phyloP scores from a whole-genome alignment of 2,329 filamentous ascomycete species.

The Venturia pyrina region DNA sequence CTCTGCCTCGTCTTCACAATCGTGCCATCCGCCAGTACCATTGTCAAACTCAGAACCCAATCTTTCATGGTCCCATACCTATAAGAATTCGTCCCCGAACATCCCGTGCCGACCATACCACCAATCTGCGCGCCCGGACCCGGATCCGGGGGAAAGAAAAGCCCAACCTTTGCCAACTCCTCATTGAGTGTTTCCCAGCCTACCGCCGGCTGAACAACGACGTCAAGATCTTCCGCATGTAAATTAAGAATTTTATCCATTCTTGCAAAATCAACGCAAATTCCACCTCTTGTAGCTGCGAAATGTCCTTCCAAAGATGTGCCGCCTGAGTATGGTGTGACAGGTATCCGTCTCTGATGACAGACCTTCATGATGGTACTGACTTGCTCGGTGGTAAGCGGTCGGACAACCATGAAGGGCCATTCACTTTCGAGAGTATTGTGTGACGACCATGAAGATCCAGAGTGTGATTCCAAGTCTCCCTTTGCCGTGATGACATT shows the following conservation, averaged over 20 bases:
- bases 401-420: conserved; percentile 61
- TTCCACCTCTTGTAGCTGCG: conserved; percentile 68
- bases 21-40: conserved; percentile 83
- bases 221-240: conserved; percentile 58
- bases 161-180: conserved; percentile 55
- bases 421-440: conserved; percentile 30
- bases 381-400: conserved; percentile 69
- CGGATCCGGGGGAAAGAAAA: conserved; percentile 89
- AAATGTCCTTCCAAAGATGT: conserved; percentile 87
- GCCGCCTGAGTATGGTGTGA: conserved; percentile 78
- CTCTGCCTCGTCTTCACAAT: conserved; percentile 82
- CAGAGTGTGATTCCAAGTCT: conserved; percentile 47
- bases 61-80: conserved; percentile 92
- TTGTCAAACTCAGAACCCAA: conserved; percentile 79
- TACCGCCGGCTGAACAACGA: conserved; percentile 54
- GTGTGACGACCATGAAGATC: conserved; percentile 55
- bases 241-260: conserved; percentile 75
- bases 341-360: conserved; percentile 68
- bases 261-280: conserved; percentile 74
- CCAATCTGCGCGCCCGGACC: conserved; percentile 89
- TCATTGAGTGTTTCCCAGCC: conserved; percentile 85
- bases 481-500: conserved; percentile 49
- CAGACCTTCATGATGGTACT: conserved; percentile 83
- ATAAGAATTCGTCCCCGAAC: conserved; percentile 78
- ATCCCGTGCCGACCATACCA: conserved; percentile 73